These are phyloP conservation scores for Amphicarpaea edgeworthii DNA, from an alignment of 306 rosid species.

Conservation along the genomic window DNA sequence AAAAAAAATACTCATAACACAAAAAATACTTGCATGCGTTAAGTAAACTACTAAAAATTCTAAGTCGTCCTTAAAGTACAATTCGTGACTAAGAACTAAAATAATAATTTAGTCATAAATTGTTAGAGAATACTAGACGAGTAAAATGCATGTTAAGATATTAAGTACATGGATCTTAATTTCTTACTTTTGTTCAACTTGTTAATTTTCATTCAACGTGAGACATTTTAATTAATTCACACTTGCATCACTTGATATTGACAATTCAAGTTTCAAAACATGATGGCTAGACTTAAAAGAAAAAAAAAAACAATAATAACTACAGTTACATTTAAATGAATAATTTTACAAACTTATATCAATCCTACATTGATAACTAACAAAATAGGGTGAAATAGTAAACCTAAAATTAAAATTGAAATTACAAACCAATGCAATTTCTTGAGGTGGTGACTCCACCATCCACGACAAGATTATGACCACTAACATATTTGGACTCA, in stretches of 20 bases:
- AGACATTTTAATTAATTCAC: neutral
- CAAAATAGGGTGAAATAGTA: neutral
- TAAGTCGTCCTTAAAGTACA: no score
- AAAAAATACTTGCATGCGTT: no score
- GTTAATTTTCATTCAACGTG: neutral
- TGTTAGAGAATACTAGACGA: neutral
- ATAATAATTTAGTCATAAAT: neutral
- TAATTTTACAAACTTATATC: neutral
- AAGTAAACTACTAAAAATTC: no score
- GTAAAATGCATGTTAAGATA: neutral
- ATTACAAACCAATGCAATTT: constrained; percentile 68
- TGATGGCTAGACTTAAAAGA: neutral
- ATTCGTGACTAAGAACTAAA: neutral
- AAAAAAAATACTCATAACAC: no score
- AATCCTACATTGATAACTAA: neutral
- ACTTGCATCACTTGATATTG: neutral
- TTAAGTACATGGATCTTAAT: neutral
- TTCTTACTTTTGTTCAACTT: neutral
- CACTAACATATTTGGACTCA: constrained; percentile 82
- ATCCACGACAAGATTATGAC: constrained; percentile 85
- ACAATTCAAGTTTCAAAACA: neutral
- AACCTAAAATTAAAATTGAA: neutral
- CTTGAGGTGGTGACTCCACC: constrained; percentile 81
- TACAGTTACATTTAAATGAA: neutral
- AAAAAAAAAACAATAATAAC: neutral